A percentile compares a stretch with the other conserved stretches of the same genome.
phyloP scores from a whole-genome alignment of 305 asterid species.

The Lippia alba region DNA sequence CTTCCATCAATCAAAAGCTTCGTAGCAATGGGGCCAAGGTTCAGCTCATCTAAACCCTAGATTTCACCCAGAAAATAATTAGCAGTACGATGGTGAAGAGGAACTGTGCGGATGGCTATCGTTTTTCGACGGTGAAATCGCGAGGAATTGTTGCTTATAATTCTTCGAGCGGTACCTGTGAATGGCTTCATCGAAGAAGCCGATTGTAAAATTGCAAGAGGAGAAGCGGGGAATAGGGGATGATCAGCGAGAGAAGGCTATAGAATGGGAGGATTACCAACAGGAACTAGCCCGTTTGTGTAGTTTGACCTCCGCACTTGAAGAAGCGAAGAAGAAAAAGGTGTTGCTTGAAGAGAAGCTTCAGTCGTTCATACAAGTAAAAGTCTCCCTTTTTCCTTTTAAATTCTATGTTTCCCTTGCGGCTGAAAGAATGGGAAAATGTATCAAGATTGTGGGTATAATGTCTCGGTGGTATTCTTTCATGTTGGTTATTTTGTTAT shows the following conservation, averaged over 20 bases:
- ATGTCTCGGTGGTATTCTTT: slow-evolving; percentile 5
- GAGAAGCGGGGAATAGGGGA: slow-evolving; percentile 45
- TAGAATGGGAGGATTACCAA: slow-evolving; percentile 95
- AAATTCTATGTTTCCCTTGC: neutral
- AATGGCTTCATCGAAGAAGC: slow-evolving; percentile 58
- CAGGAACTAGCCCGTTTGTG: slow-evolving; percentile 85
- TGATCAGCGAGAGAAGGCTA: slow-evolving; percentile 50
- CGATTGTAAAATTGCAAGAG: slow-evolving; percentile 48
- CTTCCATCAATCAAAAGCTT: slow-evolving; percentile 28
- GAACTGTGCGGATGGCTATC: slow-evolving; percentile 45
- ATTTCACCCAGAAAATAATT: slow-evolving; percentile 30
- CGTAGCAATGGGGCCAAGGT: slow-evolving; percentile 42
- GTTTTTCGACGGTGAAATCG: slow-evolving; percentile 44
- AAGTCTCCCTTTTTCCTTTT: neutral
- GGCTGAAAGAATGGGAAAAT: neutral
- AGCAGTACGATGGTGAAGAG: slow-evolving; percentile 55
- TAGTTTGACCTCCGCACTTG: slow-evolving; percentile 79
- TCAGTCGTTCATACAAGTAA: slow-evolving; percentile 64
- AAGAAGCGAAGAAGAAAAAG: slow-evolving; percentile 72
- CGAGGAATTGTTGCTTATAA: slow-evolving; percentile 18
- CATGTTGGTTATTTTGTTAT: neutral
- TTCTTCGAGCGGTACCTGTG: slow-evolving; percentile 46
- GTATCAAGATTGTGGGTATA: neutral
- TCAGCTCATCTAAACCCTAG: slow-evolving; percentile 46
- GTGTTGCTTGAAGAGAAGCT: slow-evolving; percentile 64